Conservation (phyloP, 495 filamentous ascomycete species). For the Aspergillus taichungensis region DNA sequence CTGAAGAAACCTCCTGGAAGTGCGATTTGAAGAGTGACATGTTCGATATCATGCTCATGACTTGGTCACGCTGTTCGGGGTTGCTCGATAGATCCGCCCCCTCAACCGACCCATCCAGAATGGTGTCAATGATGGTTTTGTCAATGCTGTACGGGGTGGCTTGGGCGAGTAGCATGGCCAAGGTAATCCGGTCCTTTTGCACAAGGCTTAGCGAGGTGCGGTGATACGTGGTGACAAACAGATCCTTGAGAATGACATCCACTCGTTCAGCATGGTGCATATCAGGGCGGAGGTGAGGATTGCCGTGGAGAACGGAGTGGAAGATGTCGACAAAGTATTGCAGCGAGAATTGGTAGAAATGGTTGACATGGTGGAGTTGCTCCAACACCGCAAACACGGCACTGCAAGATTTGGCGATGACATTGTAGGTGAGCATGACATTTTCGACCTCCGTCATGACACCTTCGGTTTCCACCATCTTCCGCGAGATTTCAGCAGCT, state of each 20-base stretch:
- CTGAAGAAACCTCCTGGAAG: constrained; percentile 48
- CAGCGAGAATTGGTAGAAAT: constrained; percentile 98
- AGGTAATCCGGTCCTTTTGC: constrained; percentile 86
- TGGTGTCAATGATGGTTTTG: constrained; percentile 71
- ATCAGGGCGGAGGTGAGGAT: constrained; percentile 62
- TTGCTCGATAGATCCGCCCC: constrained; percentile 71
- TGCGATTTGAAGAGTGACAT: constrained; percentile 67
- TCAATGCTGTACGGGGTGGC: constrained; percentile 93
- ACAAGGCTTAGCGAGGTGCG: constrained; percentile 85
- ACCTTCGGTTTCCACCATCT: constrained; percentile 93
- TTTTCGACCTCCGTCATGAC: constrained; percentile 97
- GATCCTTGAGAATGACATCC: constrained; percentile 76
- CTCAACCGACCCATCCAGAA: constrained; percentile 70
- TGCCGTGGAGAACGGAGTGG: constrained; percentile 77
- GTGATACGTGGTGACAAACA: constrained; percentile 88
- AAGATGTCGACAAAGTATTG: constrained; percentile 98
- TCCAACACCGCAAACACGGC: constrained; percentile 94
- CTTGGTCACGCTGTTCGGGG: constrained; percentile 53
- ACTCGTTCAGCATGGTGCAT: constrained; percentile 68
- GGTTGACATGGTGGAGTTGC: constrained; percentile 95
- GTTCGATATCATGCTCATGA: constrained; percentile 56
- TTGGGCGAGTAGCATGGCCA: constrained; percentile 94
- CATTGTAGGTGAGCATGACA: constrained; percentile 85
- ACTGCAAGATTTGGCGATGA: constrained; percentile 89
- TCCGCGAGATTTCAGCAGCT: constrained; percentile 87